phyloP scores from a whole-genome alignment of 768 basidiomycete genomes.

The Mycena filopes region DNA sequence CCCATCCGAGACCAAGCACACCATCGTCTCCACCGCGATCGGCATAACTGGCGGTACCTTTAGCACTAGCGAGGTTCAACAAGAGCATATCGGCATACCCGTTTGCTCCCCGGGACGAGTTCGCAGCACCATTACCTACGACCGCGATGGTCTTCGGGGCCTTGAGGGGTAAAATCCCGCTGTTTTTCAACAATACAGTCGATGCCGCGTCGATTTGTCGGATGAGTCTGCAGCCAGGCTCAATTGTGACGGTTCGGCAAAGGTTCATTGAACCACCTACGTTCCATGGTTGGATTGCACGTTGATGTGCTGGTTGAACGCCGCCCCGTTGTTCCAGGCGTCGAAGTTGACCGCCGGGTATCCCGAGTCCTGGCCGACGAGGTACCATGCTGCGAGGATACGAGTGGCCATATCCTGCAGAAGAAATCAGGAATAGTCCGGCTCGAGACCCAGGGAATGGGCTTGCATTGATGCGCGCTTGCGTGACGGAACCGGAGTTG shows the following conservation, averaged over 20 bases:
- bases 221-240: conserved; percentile 38
- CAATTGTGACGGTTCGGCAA: no score
- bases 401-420: conserved; percentile 74
- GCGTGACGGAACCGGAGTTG: conserved; percentile 66
- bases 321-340: conserved; percentile 52
- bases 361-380: conserved; percentile 64
- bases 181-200: conserved; percentile 60
- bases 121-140: conserved; percentile 68
- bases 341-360: conserved; percentile 74
- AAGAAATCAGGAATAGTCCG: neutral
- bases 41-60: conserved; percentile 43
- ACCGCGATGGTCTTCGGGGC: conserved; percentile 53
- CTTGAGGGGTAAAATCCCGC: conserved; percentile 32
- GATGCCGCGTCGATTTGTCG: conserved; percentile 56
- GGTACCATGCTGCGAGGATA: conserved; percentile 73
- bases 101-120: conserved; percentile 65
- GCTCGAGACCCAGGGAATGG: no score
- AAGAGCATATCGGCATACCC: conserved; percentile 45
- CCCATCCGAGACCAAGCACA: conserved; percentile 70
- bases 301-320: conserved; percentile 58
- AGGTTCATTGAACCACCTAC: conserved; percentile 33
- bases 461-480: conserved; percentile 66
- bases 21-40: conserved; percentile 69
- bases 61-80: neutral
- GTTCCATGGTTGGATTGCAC: conserved; percentile 68